Conservation (phyloP, 257 asterid genomes). For the Osmanthus fragrans region DNA sequence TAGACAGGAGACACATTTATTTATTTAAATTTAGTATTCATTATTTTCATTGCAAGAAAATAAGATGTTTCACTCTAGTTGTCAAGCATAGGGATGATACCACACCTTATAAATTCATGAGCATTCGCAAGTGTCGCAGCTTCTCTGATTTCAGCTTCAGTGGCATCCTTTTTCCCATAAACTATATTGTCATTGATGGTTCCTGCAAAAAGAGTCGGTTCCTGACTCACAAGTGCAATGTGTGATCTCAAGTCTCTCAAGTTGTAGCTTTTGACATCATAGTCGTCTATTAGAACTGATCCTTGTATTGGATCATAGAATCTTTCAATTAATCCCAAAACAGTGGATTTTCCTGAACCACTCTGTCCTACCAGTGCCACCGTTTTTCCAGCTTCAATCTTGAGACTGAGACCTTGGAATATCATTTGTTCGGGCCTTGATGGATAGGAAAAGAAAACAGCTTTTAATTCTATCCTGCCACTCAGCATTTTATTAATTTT, state of each 20-base stretch:
- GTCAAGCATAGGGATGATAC: too few species aligned
- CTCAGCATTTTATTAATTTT: constrained; percentile 31
- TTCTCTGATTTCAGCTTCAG: constrained; percentile 58
- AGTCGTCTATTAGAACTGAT: constrained; percentile 51
- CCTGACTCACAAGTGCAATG: constrained; percentile 74
- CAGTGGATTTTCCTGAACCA: constrained; percentile 80
- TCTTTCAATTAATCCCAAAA: constrained; percentile 64
- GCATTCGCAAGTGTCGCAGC: constrained; percentile 71
- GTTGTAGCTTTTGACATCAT: constrained; percentile 55
- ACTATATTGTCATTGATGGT: constrained; percentile 55
- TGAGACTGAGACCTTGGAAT: constrained; percentile 56
- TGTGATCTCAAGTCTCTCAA: constrained; percentile 60
- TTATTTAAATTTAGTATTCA: not conserved
- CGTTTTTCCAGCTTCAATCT: constrained; percentile 60
- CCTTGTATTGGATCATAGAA: constrained; percentile 74
- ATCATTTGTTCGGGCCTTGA: constrained; percentile 69
- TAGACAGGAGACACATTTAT: not conserved
- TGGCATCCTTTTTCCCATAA: constrained; percentile 52
- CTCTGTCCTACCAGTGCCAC: constrained; percentile 75
- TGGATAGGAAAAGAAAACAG: constrained; percentile 59
- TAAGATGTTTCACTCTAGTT: not conserved
- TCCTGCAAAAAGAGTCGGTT: constrained; percentile 68
- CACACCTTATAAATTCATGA: constrained; percentile 68
- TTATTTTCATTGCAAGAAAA: not conserved
- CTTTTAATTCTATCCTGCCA: constrained; percentile 48